phyloP scores from a whole-genome alignment of 345 rosid species.

The Isatis tinctoria region DNA sequence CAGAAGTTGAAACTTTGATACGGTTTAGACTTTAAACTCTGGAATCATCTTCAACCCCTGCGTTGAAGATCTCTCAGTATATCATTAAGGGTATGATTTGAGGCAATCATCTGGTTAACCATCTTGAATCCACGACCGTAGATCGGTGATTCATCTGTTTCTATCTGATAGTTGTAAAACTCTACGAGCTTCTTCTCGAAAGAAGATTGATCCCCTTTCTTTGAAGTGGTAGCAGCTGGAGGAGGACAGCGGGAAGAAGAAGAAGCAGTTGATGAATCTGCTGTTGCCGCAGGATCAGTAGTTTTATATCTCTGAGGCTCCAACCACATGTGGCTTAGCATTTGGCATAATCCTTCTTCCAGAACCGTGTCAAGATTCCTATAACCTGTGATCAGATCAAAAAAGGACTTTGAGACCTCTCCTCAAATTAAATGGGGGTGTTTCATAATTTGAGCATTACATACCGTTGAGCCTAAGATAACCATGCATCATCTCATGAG shows the following conservation, averaged over 20 bases:
- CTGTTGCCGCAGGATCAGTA: slow-evolving; percentile 30
- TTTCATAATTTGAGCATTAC: not conserved
- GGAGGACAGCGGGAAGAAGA: slow-evolving; percentile 24
- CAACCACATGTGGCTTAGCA: slow-evolving; percentile 75
- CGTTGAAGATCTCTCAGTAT: slow-evolving; percentile 37
- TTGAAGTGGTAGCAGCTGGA: slow-evolving; percentile 34
- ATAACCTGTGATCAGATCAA: not conserved
- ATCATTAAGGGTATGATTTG: slow-evolving; percentile 33
- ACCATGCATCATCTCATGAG: slow-evolving; percentile 98
- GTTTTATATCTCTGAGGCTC: slow-evolving; percentile 60
- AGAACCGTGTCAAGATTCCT: slow-evolving; percentile 53
- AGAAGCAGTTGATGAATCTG: not conserved
- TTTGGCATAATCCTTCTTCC: slow-evolving; percentile 96
- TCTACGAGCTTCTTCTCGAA: slow-evolving; percentile 59
- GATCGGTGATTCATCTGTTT: slow-evolving; percentile 55
- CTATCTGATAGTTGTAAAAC: slow-evolving; percentile 66
- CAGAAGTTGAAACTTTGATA: too few species aligned
- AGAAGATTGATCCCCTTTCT: slow-evolving; percentile 53
- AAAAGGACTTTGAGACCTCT: not conserved
- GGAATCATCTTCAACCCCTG: not conserved
- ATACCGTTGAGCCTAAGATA: slow-evolving; percentile 91
- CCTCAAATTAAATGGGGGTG: not conserved
- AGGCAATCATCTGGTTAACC: slow-evolving; percentile 52
- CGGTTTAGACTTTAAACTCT: not conserved
- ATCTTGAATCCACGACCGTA: slow-evolving; percentile 70